Evolutionary conservation across 495 filamentous ascomycete species (phyloP), one percentile per base, ranked within the genome.

Genomic region (Ascobolus immersus): DNA sequence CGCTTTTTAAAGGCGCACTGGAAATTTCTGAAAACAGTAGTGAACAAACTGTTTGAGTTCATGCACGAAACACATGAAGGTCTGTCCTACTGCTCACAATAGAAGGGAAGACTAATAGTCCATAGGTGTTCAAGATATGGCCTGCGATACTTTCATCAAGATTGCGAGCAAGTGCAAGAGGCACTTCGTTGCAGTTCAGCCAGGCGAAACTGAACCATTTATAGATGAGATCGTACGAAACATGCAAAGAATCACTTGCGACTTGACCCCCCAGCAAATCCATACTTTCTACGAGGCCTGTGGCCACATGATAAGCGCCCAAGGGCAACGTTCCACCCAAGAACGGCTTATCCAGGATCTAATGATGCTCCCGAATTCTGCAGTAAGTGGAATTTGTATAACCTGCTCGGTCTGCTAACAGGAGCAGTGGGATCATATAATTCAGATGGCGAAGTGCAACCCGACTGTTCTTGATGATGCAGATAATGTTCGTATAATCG

Each of bases 41-140:
- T 99, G 42, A 99, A 94, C 57, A 99, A 99, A 57, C 67, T 99
- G 9, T 99, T 99, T 45, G 86, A 99, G 54, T 99, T 99, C 49
- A 99, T 99, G 86, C 86, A 99, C 53, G 86, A 99, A 50, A 94
- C 86, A 4, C 86, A 99, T 49, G 86, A 99, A 65, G 86, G 78
- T 69, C 48, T 45, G 62, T 46, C n/a, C 12, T 28, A 30, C 9
- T 31, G 44, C 44, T 36, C 43, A 22, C 21, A 7, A 14, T 17
- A 7, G 22, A 22, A 23, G 20, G 8, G 35, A 12, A 37, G 26
- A 21, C 48, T 65, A 45, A 64, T 38, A 21, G 23, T 34, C 19
- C 43, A 29, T 35, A 80, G 74, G 81, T 58, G 86, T 99, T 30
- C 86, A 99, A 57, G 86, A 99, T 50, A 99, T 99, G 86, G 86